Percentiles rank a stretch among this genome's conserved stretches.
Evolutionary conservation across 1,284 basidiomycete genomes (phyloP).

Genomic region (Irpex sp.): DNA sequence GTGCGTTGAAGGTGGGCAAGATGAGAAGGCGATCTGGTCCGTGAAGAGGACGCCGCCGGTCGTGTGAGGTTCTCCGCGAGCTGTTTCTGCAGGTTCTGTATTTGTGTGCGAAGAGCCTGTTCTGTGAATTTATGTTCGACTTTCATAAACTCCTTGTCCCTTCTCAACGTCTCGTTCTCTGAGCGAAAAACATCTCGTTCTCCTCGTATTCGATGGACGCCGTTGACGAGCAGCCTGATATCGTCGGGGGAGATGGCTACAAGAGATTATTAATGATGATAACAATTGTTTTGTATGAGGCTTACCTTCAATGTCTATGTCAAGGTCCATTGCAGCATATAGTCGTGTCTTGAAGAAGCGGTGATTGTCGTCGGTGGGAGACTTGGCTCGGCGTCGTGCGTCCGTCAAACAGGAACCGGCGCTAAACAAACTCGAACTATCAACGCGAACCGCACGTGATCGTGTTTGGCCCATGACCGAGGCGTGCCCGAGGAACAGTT

Average conservation of each 20-base stretch:
- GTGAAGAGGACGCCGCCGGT: conserved; percentile 9
- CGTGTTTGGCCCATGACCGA: not conserved
- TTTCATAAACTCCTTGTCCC: conserved; percentile 67
- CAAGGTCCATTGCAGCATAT: conserved; percentile 4
- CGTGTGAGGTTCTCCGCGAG: conserved; percentile 15
- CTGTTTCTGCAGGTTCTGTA: conserved; percentile 45
- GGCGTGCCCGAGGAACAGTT: not conserved
- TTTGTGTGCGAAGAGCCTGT: conserved; percentile 53
- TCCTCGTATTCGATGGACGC: conserved; percentile 2
- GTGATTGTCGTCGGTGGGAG: not conserved
- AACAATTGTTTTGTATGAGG: too few relatives aligned
- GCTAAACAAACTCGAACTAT: not conserved
- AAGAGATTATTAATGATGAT: not conserved
- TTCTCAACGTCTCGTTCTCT: conserved; percentile 68
- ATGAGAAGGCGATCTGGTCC: conserved; percentile 8
- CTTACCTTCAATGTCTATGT: not conserved
- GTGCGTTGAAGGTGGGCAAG: conserved; percentile 1
- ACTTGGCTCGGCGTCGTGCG: not conserved
- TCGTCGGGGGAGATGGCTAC: not conserved
- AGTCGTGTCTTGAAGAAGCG: not conserved
- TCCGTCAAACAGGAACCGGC: not conserved
- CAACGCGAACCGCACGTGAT: conserved; percentile 1
- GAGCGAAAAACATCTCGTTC: conserved; percentile 38
- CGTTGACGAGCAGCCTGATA: not conserved
- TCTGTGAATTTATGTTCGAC: conserved; percentile 69